phyloP scores from a whole-genome alignment of 345 rosid genomes.

The Boechera retrofracta region DNA sequence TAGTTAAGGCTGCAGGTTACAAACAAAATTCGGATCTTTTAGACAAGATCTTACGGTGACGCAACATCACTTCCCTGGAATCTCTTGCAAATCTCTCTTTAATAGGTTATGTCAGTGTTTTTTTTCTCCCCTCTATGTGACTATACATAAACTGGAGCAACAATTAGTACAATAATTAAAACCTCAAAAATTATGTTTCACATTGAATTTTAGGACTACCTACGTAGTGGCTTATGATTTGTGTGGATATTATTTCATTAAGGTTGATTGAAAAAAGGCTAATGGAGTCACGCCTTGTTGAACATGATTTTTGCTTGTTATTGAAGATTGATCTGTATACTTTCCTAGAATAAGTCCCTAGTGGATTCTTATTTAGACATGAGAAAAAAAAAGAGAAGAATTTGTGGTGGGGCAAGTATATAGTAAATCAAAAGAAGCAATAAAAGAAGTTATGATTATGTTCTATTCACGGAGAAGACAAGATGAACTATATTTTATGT shows the following conservation, averaged over 20 bases:
- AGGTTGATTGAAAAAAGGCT: slow-evolving; percentile 31
- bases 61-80: slow-evolving; percentile 43
- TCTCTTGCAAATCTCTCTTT: slow-evolving; percentile 41
- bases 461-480: slow-evolving; percentile 47
- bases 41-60: slow-evolving; percentile 40
- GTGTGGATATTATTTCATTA: slow-evolving; percentile 16
- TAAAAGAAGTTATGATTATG: slow-evolving; percentile 47
- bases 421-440: slow-evolving; percentile 41
- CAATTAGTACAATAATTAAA: slow-evolving; percentile 20
- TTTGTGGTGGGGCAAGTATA: slow-evolving; percentile 37
- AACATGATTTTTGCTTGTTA: slow-evolving; percentile 47
- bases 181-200: slow-evolving; percentile 2
- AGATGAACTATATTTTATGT: slow-evolving; percentile 42
- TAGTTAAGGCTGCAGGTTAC: slow-evolving; percentile 38
- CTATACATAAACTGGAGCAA: slow-evolving; percentile 30
- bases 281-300: slow-evolving; percentile 40
- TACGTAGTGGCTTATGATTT: slow-evolving; percentile 20
- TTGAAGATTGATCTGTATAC: slow-evolving; percentile 42
- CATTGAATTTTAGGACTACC: slow-evolving; percentile 17
- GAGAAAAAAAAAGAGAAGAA: neutral
- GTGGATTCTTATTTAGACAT: slow-evolving; percentile 37
- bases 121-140: slow-evolving; percentile 13
- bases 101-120: slow-evolving; percentile 41
- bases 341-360: slow-evolving; percentile 34
- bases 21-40: slow-evolving; percentile 36